phyloP scores from a whole-genome alignment of 2,329 filamentous ascomycete genomes.

The Xylaria sp. region DNA sequence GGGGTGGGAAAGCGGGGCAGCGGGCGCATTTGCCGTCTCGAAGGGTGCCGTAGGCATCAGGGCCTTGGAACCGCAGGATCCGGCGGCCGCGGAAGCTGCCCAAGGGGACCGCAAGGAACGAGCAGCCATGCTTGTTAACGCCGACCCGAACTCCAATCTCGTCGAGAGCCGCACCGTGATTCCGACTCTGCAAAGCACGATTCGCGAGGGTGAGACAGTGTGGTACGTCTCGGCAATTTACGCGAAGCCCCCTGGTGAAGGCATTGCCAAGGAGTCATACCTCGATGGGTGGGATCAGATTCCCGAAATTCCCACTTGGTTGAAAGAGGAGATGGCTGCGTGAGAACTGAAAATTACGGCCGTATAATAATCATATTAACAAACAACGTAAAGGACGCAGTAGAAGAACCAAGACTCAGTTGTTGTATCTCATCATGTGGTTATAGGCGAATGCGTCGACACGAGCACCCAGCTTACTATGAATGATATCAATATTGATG shows the following conservation, averaged over 20 bases:
- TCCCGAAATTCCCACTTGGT: slow-evolving; percentile 69
- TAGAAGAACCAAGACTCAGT: background rate
- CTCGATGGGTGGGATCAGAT: slow-evolving; percentile 69
- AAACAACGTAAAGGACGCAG: no score
- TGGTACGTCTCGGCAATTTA: slow-evolving; percentile 80
- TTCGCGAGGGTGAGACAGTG: slow-evolving; percentile 65
- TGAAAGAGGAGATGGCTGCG: slow-evolving; percentile 61
- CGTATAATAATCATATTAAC: background rate
- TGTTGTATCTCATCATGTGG: background rate
- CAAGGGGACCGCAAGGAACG: slow-evolving; percentile 55
- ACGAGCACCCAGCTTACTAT: background rate
- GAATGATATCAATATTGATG: background rate
- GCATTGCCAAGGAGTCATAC: slow-evolving; percentile 63
- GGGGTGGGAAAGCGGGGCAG: slow-evolving; percentile 60
- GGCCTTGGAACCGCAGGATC: slow-evolving; percentile 56
- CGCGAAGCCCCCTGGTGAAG: slow-evolving; percentile 69
- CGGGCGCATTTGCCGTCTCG: slow-evolving; percentile 67
- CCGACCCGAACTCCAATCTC: slow-evolving; percentile 82
- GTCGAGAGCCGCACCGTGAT: slow-evolving; percentile 77
- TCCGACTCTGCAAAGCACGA: slow-evolving; percentile 72
- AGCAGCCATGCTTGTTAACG: slow-evolving; percentile 73
- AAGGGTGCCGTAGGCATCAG: slow-evolving; percentile 67
- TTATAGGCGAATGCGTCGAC: background rate
- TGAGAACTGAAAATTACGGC: slow-evolving; percentile 15
- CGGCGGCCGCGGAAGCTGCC: slow-evolving; percentile 3